These are phyloP conservation scores for Zoysia japonica DNA, from an alignment of 176 grass and related monocot genomes.

Conservation along the genomic window DNA sequence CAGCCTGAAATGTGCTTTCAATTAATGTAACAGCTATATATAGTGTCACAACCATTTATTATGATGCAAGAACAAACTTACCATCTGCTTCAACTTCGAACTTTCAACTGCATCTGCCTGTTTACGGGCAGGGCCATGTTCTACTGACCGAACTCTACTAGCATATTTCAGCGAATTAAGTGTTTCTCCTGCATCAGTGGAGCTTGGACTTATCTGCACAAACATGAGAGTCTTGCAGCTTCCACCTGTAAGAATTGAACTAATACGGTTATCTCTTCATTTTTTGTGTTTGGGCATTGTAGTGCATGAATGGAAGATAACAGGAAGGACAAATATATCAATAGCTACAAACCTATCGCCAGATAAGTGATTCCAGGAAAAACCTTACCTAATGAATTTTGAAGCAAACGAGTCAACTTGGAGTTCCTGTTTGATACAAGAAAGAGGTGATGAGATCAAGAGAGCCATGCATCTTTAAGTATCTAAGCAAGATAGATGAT, in stretches of 20 bases:
- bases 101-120: constrained; percentile 77
- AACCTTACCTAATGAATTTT: constrained; percentile 80
- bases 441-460: constrained; percentile 15
- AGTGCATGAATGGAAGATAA: constrained; percentile 2
- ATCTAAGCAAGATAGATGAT: constrained; percentile 9
- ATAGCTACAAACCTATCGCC: constrained; percentile 1
- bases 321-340: constrained; percentile 1
- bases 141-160: constrained; percentile 81
- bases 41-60: background rate
- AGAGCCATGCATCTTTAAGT: constrained; percentile 11
- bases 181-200: constrained; percentile 83
- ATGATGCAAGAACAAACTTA: constrained; percentile 47
- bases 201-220: constrained; percentile 91
- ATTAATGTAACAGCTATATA: constrained; percentile 23
- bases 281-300: background rate
- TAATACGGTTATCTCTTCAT: background rate
- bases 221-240: constrained; percentile 99
- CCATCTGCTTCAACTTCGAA: constrained; percentile 93
- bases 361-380: background rate
- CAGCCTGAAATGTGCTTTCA: constrained; percentile 51
- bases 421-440: constrained; percentile 76
- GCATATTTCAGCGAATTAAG: constrained; percentile 88
- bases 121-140: constrained; percentile 83
- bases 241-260: constrained; percentile 61
- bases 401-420: constrained; percentile 93